Base-by-base conservation (phyloP, 441 rosid species). In the Omphalea diandra region DNA sequence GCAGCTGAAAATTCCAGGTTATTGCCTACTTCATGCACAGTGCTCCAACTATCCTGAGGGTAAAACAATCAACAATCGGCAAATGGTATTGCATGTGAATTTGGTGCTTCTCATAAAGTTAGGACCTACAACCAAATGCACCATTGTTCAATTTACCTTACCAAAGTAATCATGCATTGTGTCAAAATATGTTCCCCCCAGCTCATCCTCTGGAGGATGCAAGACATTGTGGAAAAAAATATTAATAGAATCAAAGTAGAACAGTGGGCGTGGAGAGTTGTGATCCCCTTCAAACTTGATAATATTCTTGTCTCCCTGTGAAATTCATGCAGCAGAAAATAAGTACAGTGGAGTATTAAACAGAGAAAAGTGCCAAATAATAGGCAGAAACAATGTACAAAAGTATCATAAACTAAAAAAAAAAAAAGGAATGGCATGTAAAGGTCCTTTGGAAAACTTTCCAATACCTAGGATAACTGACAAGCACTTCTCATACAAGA, bases 221-320 rank as follows among this genome's bases (percentile, higher is more conserved):
- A 96, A 81, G 63, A 96, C 97, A 78, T 96, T 96, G 78, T 91
- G 96, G 83, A 96, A 96, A 77, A 96, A 96, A 2, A 96, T 96
- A 74, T 93, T 93, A 79, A 93, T 78, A 15, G 99, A 96, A 82
- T 96, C 98, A 76, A 93, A 96, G 83, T 96, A 96, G 73, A 96
- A 95, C 46, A 78, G 98, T 41, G 99, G 99, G 27, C 98, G 93
- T 22, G 93, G 98, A 56, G 99, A 93, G 77, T 95, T 95, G 83
- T 95, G 99, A 79, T 95, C 99, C 80, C 99, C 99, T 69, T 91
- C 98, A 79, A 96, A 96, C 75, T 93, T 93, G 80, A 93, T 96
- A 70, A 96, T 86, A 72, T 96, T 96, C 86, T 96, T 96, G 88
- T 95, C 98, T 56, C 99, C 99, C 99, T 95, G 85, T 71, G 79